Percentiles rank a stretch among this genome's conserved stretches.
Conservation (phyloP, 2,329 filamentous ascomycete species). For the Trichocomaceae sp. region DNA sequence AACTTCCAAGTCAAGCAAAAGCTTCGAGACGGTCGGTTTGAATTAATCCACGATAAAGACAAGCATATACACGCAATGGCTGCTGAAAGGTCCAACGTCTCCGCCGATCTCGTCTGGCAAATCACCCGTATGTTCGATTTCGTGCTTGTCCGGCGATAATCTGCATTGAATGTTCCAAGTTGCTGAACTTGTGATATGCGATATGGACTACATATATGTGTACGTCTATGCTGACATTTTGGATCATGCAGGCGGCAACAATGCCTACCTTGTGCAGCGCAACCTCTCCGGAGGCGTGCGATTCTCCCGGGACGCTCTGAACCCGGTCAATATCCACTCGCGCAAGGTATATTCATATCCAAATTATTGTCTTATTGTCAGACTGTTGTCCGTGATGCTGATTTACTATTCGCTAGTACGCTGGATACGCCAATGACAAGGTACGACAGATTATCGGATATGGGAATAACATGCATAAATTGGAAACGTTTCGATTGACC, state of each 20-base stretch:
- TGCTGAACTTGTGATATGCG: not conserved
- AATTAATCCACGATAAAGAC: not conserved
- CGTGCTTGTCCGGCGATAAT: not conserved
- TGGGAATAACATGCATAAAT: not conserved
- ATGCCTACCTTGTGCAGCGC: conserved; percentile 89
- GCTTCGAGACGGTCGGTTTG: not conserved
- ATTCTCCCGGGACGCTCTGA: conserved; percentile 92
- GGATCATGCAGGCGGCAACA: conserved; percentile 63
- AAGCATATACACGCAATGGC: conserved; percentile 31
- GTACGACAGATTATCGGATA: conserved; percentile 44
- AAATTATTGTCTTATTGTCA: no score
- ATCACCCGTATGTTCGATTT: conserved; percentile 68
- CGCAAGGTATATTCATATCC: conserved; percentile 62
- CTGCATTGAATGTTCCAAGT: not conserved
- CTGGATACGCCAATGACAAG: conserved; percentile 90
- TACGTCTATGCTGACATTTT: conserved; percentile 13
- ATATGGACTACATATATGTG: not conserved
- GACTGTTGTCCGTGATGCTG: conserved; percentile 13
- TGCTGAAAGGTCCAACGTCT: conserved; percentile 63
- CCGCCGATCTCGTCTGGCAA: conserved; percentile 90
- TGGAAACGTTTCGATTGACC: conserved; percentile 1
- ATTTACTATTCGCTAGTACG: conserved; percentile 54
- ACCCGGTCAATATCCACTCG: conserved; percentile 84
- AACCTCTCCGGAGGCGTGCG: conserved; percentile 69
- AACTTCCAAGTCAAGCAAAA: not conserved